Evolutionary conservation across 2,329 filamentous ascomycete genomes (phyloP), one percentile per base, ranked within the genome.

Genomic region (Trichophyton verrucosum): DNA sequence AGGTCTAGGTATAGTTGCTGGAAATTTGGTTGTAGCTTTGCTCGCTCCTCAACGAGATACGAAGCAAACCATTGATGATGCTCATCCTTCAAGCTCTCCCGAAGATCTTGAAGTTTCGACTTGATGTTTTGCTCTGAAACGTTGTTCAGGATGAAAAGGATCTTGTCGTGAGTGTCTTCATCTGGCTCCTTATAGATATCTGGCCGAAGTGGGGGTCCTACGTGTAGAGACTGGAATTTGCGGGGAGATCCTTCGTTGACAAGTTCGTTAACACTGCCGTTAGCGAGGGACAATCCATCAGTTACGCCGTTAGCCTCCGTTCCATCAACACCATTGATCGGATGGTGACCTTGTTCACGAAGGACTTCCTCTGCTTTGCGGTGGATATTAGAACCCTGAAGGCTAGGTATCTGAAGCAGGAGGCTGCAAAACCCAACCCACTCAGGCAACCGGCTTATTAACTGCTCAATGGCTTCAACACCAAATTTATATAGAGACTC

Each of bases 401-500:
- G 80, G 46, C 85, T 88, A 0, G 88, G 86, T 44, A 96, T 90
- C 64, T 89, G 86, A 22, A 95, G 75, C 4, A 99, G 81, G 64
- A 94, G 84, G 63, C 87, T 86, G 72, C 92, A 97, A 68, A 96
- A 95, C 1, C 88, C 89, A n/a, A 91, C 90, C 94, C 94, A 99
- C 70, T 99, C 94, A 3, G 85, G 81, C 57, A 99, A 84, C 46
- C 94, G 85, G 44, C 84, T 81, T 60, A 90, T 86, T 60, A 97
- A 82, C 72, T 97, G 91, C 71, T 96, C 86, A 63, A 99, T 81
- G 15, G 94, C 94, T 72, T 99, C 94, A 11, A 99, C 81, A 9
- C 95, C 94, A 71, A 99, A 99, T 69, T 96, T 96, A 78, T 94
- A 97, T 94, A 99, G 97, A 0, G 89, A 86, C 63, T 91, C 86